Evolutionary conservation across 768 basidiomycete species (phyloP).

Genomic region (Leccinum broughii): DNA sequence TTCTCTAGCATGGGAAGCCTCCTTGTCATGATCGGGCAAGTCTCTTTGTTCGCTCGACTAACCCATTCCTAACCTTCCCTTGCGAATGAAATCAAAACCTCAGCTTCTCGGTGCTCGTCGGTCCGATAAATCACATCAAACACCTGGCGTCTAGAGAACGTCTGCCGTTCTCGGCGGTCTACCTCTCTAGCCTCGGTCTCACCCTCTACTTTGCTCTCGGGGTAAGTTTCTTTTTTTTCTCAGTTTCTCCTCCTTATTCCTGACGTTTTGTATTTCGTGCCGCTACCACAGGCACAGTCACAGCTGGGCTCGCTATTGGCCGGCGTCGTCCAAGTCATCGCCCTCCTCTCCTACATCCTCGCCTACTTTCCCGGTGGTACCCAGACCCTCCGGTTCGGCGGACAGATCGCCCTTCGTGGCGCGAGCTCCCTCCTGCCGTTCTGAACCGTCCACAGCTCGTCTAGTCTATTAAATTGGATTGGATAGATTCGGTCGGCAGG

Average conservation of each 20-base stretch:
- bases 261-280: neutral
- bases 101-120: slow-evolving; percentile 83
- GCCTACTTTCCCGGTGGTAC: slow-evolving; percentile 95
- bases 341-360: slow-evolving; percentile 84
- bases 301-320: slow-evolving; percentile 84
- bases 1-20: slow-evolving; percentile 73
- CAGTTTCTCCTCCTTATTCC: neutral
- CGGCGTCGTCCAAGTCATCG: slow-evolving; percentile 80
- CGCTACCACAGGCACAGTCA: slow-evolving; percentile 60
- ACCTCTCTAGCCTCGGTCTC: slow-evolving; percentile 78
- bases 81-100: neutral
- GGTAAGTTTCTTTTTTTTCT: slow-evolving; percentile 38
- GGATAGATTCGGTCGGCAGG: neutral
- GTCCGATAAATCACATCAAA: slow-evolving; percentile 89
- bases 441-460: slow-evolving; percentile 33
- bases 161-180: slow-evolving; percentile 80
- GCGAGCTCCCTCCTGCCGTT: slow-evolving; percentile 82
- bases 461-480: neutral
- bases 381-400: slow-evolving; percentile 78
- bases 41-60: neutral
- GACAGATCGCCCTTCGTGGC: slow-evolving; percentile 78
- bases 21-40: slow-evolving; percentile 95
- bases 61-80: neutral
- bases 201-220: slow-evolving; percentile 93
- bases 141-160: slow-evolving; percentile 83